These are phyloP conservation scores for Fraxinus excelsior DNA, from an alignment of 257 asterid species.

Conservation along the genomic window DNA sequence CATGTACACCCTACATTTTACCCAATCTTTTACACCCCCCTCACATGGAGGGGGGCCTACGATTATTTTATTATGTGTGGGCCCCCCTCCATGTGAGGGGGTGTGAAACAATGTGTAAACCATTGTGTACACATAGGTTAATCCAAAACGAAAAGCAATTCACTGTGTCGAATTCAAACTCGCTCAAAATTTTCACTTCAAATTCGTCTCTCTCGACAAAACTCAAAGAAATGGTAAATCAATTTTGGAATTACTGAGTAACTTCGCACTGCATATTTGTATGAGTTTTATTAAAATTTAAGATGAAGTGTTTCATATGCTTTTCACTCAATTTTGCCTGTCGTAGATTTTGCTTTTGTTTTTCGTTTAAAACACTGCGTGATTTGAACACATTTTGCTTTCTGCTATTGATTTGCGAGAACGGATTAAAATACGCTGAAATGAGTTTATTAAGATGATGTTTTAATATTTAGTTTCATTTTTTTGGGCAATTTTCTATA, in stretches of 20 bases:
- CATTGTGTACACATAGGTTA: no score
- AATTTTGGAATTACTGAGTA: background rate
- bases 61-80: no score
- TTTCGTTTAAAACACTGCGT: background rate
- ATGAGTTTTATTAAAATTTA: background rate
- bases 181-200: conserved; percentile 5
- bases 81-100: no score
- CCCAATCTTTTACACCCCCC: no score
- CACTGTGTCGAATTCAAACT: background rate
- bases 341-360: background rate
- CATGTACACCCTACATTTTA: no score
- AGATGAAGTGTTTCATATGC: background rate
- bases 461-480: no score
- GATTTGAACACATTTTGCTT: conserved; percentile 7
- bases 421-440: background rate
- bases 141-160: no score
- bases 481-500: background rate
- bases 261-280: background rate
- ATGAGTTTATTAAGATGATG: background rate
- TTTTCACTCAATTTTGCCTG: background rate
- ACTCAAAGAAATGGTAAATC: conserved; percentile 26
- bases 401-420: background rate
- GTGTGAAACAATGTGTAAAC: no score
- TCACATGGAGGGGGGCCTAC: no score
- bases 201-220: conserved; percentile 17